Evolutionary conservation across 768 basidiomycete species (phyloP).

Genomic region (Hygrophoropsis aurantiaca): DNA sequence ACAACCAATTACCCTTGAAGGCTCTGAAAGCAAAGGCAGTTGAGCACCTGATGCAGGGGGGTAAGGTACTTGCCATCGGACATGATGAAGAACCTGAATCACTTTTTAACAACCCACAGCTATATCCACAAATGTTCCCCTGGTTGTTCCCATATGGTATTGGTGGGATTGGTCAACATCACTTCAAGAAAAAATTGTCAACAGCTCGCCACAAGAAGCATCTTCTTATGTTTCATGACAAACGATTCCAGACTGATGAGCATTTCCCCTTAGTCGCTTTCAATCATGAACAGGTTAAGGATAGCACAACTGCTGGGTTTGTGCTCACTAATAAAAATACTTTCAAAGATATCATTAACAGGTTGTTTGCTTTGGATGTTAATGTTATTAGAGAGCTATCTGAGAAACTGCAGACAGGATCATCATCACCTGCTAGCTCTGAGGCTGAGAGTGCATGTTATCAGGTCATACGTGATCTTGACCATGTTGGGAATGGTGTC

Average conservation of each 20-base stretch:
- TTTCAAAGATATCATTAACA: no score
- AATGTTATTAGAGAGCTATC: slow-evolving; percentile 15
- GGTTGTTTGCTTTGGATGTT: no score
- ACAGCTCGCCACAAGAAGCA: slow-evolving; percentile 26
- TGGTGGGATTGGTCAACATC: slow-evolving; percentile 31
- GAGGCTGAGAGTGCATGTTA: slow-evolving; percentile 23
- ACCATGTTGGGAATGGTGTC: slow-evolving; percentile 23
- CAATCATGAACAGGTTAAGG: no score
- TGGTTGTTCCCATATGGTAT: slow-evolving; percentile 40
- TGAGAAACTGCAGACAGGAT: no score
- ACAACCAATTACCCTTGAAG: slow-evolving; percentile 15
- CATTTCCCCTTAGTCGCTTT: slow-evolving; percentile 38
- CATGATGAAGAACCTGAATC: slow-evolving; percentile 37
- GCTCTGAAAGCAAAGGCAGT: slow-evolving; percentile 23
- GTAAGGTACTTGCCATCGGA: no score
- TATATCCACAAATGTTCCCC: no score
- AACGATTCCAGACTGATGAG: slow-evolving; percentile 37
- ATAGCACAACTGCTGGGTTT: no score
- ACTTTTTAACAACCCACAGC: slow-evolving; percentile 44
- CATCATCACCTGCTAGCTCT: no score
- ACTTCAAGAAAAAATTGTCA: no score
- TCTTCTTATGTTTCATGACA: slow-evolving; percentile 39
- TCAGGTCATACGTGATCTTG: slow-evolving; percentile 22
- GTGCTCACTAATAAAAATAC: slow-evolving; percentile 41
- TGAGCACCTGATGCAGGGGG: no score